Conservation (phyloP, 352 stramenopile species). For the Plasmopara viticola region DNA sequence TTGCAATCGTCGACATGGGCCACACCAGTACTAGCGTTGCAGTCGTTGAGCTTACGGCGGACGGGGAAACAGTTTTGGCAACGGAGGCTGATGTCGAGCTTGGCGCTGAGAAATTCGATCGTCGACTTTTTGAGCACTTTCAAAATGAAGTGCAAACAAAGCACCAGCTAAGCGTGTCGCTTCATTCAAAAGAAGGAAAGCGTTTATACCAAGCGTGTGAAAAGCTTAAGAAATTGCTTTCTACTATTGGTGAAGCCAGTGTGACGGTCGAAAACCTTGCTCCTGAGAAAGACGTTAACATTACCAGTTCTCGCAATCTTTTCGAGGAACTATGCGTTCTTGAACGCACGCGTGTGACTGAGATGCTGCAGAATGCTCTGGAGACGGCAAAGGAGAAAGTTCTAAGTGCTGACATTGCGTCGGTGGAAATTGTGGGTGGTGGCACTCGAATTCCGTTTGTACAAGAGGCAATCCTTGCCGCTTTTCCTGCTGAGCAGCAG, state of each 20-base stretch:
- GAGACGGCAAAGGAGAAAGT: constrained; percentile 38
- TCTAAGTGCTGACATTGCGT: constrained; percentile 38
- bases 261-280: constrained; percentile 83
- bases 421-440: constrained; percentile 87
- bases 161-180: constrained; percentile 40
- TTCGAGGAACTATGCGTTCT: constrained; percentile 61
- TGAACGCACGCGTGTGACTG: constrained; percentile 44
- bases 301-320: constrained; percentile 62
- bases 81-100: constrained; percentile 48
- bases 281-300: constrained; percentile 71
- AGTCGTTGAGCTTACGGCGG: constrained; percentile 60
- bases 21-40: constrained; percentile 69
- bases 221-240: constrained; percentile 87
- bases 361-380: constrained; percentile 48
- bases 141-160: constrained; percentile 54
- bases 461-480: constrained; percentile 64
- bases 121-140: constrained; percentile 76
- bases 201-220: constrained; percentile 84
- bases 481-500: constrained; percentile 38
- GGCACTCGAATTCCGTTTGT: constrained; percentile 86
- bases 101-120: constrained; percentile 72
- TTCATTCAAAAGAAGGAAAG: constrained; percentile 74
- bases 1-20: constrained; percentile 87
- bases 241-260: constrained; percentile 70
- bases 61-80: constrained; percentile 50